phyloP scores from a whole-genome alignment of 2,329 filamentous ascomycete genomes.

The Plectosphaerella plurivora region DNA sequence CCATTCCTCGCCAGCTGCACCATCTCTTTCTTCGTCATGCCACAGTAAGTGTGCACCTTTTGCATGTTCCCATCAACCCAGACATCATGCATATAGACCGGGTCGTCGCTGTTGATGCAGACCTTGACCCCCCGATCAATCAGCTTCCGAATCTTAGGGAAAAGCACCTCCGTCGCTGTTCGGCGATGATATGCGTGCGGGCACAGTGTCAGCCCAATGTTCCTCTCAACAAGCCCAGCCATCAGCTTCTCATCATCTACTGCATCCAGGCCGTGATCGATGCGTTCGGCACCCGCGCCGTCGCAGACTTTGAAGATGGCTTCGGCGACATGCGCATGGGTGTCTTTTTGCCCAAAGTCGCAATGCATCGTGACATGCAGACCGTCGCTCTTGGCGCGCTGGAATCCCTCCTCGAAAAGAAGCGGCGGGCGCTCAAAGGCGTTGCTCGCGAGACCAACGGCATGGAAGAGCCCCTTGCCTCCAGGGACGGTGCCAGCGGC shows the following conservation, averaged over 20 bases:
- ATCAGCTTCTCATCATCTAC: conserved; percentile 58
- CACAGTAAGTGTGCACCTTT: conserved; percentile 34
- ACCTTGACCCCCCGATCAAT: conserved; percentile 62
- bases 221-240: conserved; percentile 49
- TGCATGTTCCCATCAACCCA: conserved; percentile 44
- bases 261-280: conserved; percentile 71
- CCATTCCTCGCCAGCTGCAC: conserved; percentile 33
- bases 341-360: conserved; percentile 45
- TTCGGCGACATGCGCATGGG: conserved; percentile 35
- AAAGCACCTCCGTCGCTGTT: conserved; percentile 34
- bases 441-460: conserved; percentile 42
- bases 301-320: conserved; percentile 23
- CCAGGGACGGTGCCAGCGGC: conserved; percentile 16
- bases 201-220: conserved; percentile 65
- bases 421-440: conserved; percentile 38
- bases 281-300: conserved; percentile 50
- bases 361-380: conserved; percentile 44
- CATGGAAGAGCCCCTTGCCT: conserved; percentile 34
- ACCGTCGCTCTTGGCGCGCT: conserved; percentile 29
- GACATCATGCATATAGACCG: conserved; percentile 56
- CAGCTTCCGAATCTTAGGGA: conserved; percentile 51
- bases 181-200: conserved; percentile 45
- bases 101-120: conserved; percentile 71
- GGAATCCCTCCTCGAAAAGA: conserved; percentile 36
- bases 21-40: conserved; percentile 35